Evolutionary conservation across 805 yeast genomes (phyloP).

Genomic region (Candida succiphila): DNA sequence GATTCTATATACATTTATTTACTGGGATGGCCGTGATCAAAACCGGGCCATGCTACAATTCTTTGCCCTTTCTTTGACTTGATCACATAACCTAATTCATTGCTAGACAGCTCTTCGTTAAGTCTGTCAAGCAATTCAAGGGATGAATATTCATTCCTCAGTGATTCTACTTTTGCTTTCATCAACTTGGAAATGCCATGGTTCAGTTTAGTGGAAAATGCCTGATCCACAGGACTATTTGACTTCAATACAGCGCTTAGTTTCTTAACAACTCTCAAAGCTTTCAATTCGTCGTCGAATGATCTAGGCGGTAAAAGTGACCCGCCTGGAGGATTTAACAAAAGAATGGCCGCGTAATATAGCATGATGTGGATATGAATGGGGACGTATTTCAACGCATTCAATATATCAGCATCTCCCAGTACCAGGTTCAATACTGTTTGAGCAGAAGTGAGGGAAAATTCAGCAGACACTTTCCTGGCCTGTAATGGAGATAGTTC

Average conservation of each 20-base stretch:
- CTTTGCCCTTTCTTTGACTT: constrained; percentile 14
- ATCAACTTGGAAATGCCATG: constrained; percentile 17
- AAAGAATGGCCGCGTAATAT: constrained; percentile 52
- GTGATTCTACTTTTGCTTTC: constrained; percentile 15
- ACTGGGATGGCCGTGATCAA: constrained; percentile 54
- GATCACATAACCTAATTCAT: constrained; percentile 4
- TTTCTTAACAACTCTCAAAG: constrained; percentile 31
- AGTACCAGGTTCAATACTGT: constrained; percentile 50
- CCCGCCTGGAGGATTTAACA: constrained; percentile 37
- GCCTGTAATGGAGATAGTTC: constrained; percentile 18
- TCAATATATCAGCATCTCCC: constrained; percentile 46
- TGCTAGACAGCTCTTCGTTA: constrained; percentile 12
- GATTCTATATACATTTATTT: too few relatives aligned
- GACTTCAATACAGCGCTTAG: constrained; percentile 31
- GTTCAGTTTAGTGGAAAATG: constrained; percentile 36
- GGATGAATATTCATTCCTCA: constrained; percentile 12
- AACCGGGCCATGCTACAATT: constrained; percentile 56
- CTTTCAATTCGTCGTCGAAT: constrained; percentile 22
- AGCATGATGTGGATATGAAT: constrained; percentile 67
- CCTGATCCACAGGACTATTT: constrained; percentile 43
- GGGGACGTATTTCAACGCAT: constrained; percentile 53
- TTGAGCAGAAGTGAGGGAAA: constrained; percentile 55
- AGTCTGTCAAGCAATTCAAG: constrained; percentile 7
- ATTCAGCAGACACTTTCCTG: constrained; percentile 23
- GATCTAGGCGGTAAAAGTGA: constrained; percentile 9